Percentiles rank a stretch among this genome's conserved stretches.
Conservation (phyloP, 2,329 filamentous ascomycete species). For the Pleurostoma richardsiae region DNA sequence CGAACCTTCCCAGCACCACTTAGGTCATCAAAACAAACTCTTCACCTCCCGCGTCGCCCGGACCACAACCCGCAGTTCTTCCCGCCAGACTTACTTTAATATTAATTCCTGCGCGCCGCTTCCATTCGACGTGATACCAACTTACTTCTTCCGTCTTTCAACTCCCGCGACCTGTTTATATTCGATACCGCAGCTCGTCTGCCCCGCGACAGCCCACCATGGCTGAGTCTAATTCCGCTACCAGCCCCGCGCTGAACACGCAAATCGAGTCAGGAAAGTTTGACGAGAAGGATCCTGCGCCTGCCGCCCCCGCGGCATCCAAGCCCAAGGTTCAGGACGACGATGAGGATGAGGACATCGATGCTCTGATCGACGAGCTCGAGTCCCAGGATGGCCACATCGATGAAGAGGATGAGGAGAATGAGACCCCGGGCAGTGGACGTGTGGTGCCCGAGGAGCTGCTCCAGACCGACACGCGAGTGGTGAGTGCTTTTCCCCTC, state of each 20-base stretch:
- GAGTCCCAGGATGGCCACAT: slow-evolving; percentile 74
- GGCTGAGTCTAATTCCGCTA: slow-evolving; percentile 43
- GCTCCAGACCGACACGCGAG: slow-evolving; percentile 68
- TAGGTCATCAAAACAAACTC: slow-evolving; percentile 16
- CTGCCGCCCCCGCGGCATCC: slow-evolving; percentile 24
- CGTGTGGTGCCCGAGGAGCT: slow-evolving; percentile 67
- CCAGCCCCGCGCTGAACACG: slow-evolving; percentile 55
- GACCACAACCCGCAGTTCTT: neutral
- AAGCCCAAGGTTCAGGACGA: slow-evolving; percentile 47
- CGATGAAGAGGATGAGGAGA: slow-evolving; percentile 52
- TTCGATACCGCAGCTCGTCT: slow-evolving; percentile 5
- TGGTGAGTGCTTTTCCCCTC: slow-evolving; percentile 11
- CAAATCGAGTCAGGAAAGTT: slow-evolving; percentile 61
- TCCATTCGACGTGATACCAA: neutral
- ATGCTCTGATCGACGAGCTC: slow-evolving; percentile 81
- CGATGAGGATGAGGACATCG: slow-evolving; percentile 78
- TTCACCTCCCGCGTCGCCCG: slow-evolving; percentile 3
- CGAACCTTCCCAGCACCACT: slow-evolving; percentile 7
- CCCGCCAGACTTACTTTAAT: neutral
- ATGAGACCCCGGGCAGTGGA: slow-evolving; percentile 40
- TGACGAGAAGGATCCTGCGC: slow-evolving; percentile 52
- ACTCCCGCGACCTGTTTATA: neutral
- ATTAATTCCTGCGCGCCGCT: neutral
- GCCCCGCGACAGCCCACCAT: slow-evolving; percentile 30
- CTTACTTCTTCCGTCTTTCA: neutral